Base-by-base conservation (phyloP, 2,329 filamentous ascomycete species). In the Aspergillus novofumigatus region DNA sequence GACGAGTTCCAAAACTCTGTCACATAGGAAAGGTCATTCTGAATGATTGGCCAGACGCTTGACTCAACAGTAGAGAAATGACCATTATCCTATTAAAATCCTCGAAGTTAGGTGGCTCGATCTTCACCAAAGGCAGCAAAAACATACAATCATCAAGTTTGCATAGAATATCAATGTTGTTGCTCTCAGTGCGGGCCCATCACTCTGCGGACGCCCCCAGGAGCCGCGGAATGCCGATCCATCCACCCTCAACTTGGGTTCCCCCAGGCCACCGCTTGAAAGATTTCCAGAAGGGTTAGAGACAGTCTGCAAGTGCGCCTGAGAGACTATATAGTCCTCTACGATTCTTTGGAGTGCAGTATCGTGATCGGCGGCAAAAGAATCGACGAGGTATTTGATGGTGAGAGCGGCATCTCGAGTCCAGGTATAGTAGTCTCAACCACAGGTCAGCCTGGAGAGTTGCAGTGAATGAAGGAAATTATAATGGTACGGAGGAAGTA, bases 131-230 rank as follows among this genome's bases (percentile, higher is more conserved):
- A 17, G 25, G 29, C 14, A 14, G 4, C 20, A 29, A 17, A 38
- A 21, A 60, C 61, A 57, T 62, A 69, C 77, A 51, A 90, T 76
- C n/a, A 92, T 78, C 83, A 87, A 90, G 66, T 86, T 86, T n/a
- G 86, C 83, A 68, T 92, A 94, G 0, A 80, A 80, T 54, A 89
- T 87, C 66, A 94, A 73, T 2, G 90, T 84, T 50, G 85, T 90
- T 1, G 89, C 90, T 53, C 91, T 82, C 42, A 94, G 81, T 23
- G 90, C 85, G 23, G 91, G 90, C 0, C 90, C 90, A 72, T 94
- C 90, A 45, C 88, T 81, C 73, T 94, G 90, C 10, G 90, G 90
- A 21, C 90, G 84, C 28, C 89, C 90, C 90, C 90, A 93, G 5
- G 76, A 69, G 28, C 83, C 71, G 2, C 68, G 89, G 69, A 84